Evolutionary conservation across 768 basidiomycete genomes (phyloP).

Genomic region (Jaapia argillacea): DNA sequence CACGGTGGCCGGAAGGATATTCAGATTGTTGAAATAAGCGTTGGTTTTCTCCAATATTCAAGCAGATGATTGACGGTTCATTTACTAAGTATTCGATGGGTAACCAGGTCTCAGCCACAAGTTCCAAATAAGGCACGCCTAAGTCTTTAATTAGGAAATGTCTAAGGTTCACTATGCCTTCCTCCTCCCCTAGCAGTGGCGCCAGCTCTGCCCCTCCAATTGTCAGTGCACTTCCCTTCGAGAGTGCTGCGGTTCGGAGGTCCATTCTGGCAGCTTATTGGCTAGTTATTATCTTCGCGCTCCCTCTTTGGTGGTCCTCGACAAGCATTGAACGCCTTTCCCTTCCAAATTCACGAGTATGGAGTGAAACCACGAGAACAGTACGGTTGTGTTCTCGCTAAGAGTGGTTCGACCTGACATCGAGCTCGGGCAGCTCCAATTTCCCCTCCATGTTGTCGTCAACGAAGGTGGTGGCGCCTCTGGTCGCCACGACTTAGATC

Average conservation of each 20-base stretch:
- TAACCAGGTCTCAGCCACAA: too few relatives aligned
- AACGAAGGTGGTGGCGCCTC: background rate
- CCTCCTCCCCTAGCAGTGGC: too few relatives aligned
- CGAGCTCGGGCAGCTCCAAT: conserved; percentile 6
- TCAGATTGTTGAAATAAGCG: too few relatives aligned
- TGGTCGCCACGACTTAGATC: background rate
- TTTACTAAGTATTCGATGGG: too few relatives aligned
- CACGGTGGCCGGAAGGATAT: too few relatives aligned
- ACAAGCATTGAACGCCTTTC: conserved; percentile 83
- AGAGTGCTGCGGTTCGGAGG: conserved; percentile 28
- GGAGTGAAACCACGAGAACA: conserved; percentile 3
- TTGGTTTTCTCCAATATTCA: too few relatives aligned
- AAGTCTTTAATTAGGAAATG: too few relatives aligned
- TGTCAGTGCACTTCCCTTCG: background rate
- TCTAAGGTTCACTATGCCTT: too few relatives aligned
- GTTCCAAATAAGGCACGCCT: too few relatives aligned
- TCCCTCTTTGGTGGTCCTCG: conserved; percentile 91
- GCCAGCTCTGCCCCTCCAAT: too few relatives aligned
- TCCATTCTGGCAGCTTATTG: conserved; percentile 71
- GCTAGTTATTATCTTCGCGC: conserved; percentile 58
- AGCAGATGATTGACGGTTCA: too few relatives aligned
- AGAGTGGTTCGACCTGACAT: background rate
- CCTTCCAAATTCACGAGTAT: conserved; percentile 38
- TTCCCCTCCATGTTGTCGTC: conserved; percentile 7
- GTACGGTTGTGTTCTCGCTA: conserved; percentile 4